Evolutionary conservation across 441 rosid genomes (phyloP).

Genomic region (Gossypium laxum): DNA sequence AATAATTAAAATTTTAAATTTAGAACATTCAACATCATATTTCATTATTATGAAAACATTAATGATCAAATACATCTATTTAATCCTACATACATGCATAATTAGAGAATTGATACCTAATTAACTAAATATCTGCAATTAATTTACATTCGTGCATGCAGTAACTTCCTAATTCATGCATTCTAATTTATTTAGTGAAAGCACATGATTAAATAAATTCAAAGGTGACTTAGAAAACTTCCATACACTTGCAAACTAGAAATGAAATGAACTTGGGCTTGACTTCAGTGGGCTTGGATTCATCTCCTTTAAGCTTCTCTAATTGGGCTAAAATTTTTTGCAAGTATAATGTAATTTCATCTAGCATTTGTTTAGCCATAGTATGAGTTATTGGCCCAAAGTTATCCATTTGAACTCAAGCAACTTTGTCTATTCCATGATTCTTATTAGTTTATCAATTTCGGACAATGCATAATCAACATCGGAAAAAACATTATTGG

Average conservation of each 20-base stretch:
- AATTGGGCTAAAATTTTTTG: neutral
- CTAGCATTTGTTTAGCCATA: neutral
- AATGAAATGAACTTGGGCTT: neutral
- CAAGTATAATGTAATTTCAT: neutral
- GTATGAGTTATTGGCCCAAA: neutral
- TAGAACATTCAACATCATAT: neutral
- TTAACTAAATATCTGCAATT: neutral
- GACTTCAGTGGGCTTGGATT: neutral
- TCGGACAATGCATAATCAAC: neutral
- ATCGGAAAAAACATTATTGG: neutral
- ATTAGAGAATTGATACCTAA: neutral
- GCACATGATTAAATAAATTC: neutral
- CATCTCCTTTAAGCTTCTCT: neutral
- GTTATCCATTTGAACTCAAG: neutral
- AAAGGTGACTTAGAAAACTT: neutral
- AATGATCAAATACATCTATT: neutral
- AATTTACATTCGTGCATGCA: neutral
- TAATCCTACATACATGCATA: neutral
- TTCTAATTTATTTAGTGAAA: neutral
- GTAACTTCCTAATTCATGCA: neutral
- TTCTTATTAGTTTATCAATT: neutral
- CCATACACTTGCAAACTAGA: neutral
- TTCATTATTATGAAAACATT: neutral
- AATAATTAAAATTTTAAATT: too few relatives aligned
- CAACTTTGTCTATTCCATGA: neutral